Percentiles rank a stretch among this genome's conserved stretches.
Conservation (phyloP, 441 rosid species). For the Raphanus hybrid region DNA sequence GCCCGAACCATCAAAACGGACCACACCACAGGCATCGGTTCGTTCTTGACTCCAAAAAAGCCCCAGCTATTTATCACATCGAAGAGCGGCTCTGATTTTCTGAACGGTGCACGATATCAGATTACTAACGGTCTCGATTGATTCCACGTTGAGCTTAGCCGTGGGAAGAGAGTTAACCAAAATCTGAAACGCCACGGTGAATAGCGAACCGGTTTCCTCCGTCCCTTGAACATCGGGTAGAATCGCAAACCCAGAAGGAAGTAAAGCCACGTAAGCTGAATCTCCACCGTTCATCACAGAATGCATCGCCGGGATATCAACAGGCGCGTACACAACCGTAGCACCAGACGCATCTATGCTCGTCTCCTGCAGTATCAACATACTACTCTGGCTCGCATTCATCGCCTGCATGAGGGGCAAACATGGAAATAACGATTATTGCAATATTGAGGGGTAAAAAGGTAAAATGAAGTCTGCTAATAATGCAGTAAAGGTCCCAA, state of each 20-base stretch:
- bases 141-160: constrained; percentile 84
- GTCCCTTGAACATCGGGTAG: constrained; percentile 52
- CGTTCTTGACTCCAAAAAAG: constrained; percentile 28
- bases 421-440: background rate
- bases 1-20: constrained; percentile 30
- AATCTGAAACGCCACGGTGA: constrained; percentile 63
- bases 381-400: constrained; percentile 75
- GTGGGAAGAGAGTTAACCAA: constrained; percentile 75
- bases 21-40: constrained; percentile 9
- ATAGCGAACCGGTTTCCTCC: constrained; percentile 66
- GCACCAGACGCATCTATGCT: constrained; percentile 90
- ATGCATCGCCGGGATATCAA: constrained; percentile 85
- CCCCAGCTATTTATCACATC: constrained; percentile 22
- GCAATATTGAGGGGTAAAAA: background rate
- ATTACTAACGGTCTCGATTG: constrained; percentile 86
- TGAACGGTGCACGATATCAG: constrained; percentile 85
- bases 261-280: constrained; percentile 75
- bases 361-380: constrained; percentile 90
- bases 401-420: constrained; percentile 52
- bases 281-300: constrained; percentile 87
- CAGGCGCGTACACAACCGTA: constrained; percentile 89
- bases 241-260: constrained; percentile 87
- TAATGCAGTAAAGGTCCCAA: constrained; percentile 26
- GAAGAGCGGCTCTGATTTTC: constrained; percentile 55
- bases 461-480: background rate